Percentiles rank a stretch among this genome's conserved stretches.
phyloP scores from a whole-genome alignment of 2,329 filamentous ascomycete genomes.

The Chaetomium sp. region DNA sequence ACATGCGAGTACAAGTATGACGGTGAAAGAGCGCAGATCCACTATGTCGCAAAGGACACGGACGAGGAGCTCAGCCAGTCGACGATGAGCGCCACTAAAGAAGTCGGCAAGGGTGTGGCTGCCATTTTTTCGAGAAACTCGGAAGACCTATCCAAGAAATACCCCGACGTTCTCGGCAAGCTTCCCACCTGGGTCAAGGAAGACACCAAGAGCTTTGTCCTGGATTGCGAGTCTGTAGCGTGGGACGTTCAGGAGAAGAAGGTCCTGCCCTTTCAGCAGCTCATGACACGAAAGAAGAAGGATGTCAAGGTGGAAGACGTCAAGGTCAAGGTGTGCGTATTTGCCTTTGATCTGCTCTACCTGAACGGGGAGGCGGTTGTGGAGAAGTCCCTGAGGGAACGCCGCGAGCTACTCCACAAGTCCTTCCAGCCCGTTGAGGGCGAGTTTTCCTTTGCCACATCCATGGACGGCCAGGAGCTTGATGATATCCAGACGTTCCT shows the following conservation, averaged over 20 bases:
- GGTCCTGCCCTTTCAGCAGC: conserved; percentile 92
- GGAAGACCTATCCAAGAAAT: conserved; percentile 95
- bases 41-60: conserved; percentile 86
- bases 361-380: conserved; percentile 90
- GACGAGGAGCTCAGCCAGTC: conserved; percentile 68
- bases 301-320: conserved; percentile 95
- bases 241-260: conserved; percentile 97
- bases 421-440: conserved; percentile 80
- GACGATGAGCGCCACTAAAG: conserved; percentile 62
- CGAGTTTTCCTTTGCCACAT: conserved; percentile 88
- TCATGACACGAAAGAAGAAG: conserved; percentile 98
- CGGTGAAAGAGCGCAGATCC: conserved; percentile 96
- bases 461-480: conserved; percentile 82
- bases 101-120: conserved; percentile 71
- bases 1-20: conserved; percentile 99
- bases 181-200: conserved; percentile 86
- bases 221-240: conserved; percentile 97
- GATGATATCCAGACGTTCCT: conserved; percentile 92
- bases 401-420: conserved; percentile 71
- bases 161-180: conserved; percentile 90
- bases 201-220: conserved; percentile 89
- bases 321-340: conserved; percentile 95
- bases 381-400: conserved; percentile 80
- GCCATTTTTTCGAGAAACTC: conserved; percentile 98
- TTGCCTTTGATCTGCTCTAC: conserved; percentile 93